phyloP scores from a whole-genome alignment of 805 yeast genomes.

The Cyberlindnera japonica region DNA sequence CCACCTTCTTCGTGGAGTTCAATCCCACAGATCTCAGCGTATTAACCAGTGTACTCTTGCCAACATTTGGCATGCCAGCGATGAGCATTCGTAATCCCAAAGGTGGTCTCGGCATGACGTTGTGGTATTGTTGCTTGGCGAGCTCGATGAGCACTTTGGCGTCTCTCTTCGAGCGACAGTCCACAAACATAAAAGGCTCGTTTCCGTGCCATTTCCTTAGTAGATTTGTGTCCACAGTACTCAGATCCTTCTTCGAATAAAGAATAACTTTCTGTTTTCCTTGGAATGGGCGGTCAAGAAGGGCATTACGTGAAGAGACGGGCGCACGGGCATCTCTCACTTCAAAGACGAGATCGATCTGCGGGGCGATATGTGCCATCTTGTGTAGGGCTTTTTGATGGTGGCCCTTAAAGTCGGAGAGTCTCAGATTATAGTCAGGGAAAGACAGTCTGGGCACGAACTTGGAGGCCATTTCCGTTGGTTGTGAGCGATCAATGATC shows the following conservation, averaged over 20 bases:
- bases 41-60: constrained; percentile 86
- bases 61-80: constrained; percentile 97
- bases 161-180: constrained; percentile 50
- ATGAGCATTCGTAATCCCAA: constrained; percentile 74
- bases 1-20: constrained; percentile 55
- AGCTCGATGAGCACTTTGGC: constrained; percentile 47
- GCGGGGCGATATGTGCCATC: constrained; percentile 68
- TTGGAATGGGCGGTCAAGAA: constrained; percentile 65
- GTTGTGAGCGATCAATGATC: too few species aligned
- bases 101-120: constrained; percentile 70
- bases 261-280: constrained; percentile 53
- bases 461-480: constrained; percentile 2
- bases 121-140: constrained; percentile 42
- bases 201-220: constrained; percentile 48
- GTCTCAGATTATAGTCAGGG: constrained; percentile 65
- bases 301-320: constrained; percentile 69
- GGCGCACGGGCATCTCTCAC: constrained; percentile 91
- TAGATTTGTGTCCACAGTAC: constrained; percentile 38
- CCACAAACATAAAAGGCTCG: constrained; percentile 51
- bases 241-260: constrained; percentile 73
- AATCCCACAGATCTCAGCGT: constrained; percentile 46
- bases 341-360: constrained; percentile 77
- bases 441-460: constrained; percentile 71
- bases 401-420: constrained; percentile 87
- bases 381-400: constrained; percentile 73